These are phyloP conservation scores for Capronia coronata DNA, from an alignment of 2,329 filamentous ascomycete genomes.

Conservation along the genomic window DNA sequence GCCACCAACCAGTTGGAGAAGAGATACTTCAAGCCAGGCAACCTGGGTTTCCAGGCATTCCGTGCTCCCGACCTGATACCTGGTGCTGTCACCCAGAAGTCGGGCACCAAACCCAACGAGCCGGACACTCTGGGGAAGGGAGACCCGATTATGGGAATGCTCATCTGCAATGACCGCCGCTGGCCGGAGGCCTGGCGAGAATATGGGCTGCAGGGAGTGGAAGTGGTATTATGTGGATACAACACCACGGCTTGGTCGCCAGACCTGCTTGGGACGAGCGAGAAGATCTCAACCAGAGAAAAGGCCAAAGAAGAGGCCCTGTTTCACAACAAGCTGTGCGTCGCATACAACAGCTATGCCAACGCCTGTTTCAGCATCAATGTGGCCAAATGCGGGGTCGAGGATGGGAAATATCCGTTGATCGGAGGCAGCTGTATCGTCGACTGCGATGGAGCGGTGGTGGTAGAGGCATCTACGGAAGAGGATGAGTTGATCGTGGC, in stretches of 20 bases:
- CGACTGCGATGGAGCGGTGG: slow-evolving; percentile 44
- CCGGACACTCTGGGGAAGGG: slow-evolving; percentile 33
- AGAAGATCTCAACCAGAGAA: slow-evolving; percentile 38
- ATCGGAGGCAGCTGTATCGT: slow-evolving; percentile 47
- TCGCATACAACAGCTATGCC: slow-evolving; percentile 50
- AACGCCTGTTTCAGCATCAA: slow-evolving; percentile 49
- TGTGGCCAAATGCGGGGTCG: slow-evolving; percentile 46
- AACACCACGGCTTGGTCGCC: slow-evolving; percentile 48
- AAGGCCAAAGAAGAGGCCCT: slow-evolving; percentile 45
- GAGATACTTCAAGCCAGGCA: slow-evolving; percentile 48
- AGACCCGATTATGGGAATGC: slow-evolving; percentile 50
- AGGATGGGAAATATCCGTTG: slow-evolving; percentile 47
- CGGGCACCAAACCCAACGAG: slow-evolving; percentile 20
- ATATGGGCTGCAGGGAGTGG: slow-evolving; percentile 48
- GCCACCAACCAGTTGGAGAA: slow-evolving; percentile 53
- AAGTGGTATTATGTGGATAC: slow-evolving; percentile 46
- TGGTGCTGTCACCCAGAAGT: slow-evolving; percentile 34
- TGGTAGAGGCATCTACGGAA: slow-evolving; percentile 45
- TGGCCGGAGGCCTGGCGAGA: slow-evolving; percentile 51
- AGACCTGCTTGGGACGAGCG: slow-evolving; percentile 39
- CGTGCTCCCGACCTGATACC: slow-evolving; percentile 44
- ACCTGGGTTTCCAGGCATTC: slow-evolving; percentile 51
- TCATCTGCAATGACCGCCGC: slow-evolving; percentile 52
- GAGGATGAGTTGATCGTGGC: slow-evolving; percentile 49
- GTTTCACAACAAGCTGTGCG: slow-evolving; percentile 48